Evolutionary conservation across 2,329 filamentous ascomycete genomes (phyloP).

Genomic region (Trichoderma semiorbis): DNA sequence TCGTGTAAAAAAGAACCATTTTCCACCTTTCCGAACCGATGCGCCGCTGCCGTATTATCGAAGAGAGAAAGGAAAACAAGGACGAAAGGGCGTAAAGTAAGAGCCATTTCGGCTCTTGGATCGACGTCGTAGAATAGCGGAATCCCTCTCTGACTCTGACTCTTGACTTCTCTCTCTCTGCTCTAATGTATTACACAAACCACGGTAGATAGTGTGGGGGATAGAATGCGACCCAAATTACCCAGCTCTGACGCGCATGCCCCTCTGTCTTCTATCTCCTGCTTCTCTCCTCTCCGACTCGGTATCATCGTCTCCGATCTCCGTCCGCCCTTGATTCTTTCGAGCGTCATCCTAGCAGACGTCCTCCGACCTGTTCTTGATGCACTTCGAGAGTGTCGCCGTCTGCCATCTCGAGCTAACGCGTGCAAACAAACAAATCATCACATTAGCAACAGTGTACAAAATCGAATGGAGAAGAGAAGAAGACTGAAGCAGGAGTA

Average conservation of each 20-base stretch:
- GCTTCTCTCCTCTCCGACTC: background rate
- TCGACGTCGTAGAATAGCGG: conserved; percentile 3
- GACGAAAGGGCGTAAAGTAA: background rate
- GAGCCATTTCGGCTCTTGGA: background rate
- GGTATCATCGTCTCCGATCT: background rate
- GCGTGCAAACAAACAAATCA: conserved; percentile 41
- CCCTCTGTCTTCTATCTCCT: background rate
- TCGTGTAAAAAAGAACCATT: background rate
- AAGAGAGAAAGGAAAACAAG: background rate
- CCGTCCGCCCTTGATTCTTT: background rate
- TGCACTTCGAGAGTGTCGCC: conserved; percentile 96
- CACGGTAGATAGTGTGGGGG: conserved; percentile 5
- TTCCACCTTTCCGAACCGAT: background rate
- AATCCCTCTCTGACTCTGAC: background rate
- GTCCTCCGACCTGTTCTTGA: conserved; percentile 93
- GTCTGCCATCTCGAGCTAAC: conserved; percentile 78
- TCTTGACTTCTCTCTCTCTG: background rate
- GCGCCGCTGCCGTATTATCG: background rate
- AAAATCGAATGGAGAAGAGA: background rate
- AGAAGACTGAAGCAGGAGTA: background rate
- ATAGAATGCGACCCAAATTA: conserved; percentile 8
- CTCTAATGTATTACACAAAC: conserved; percentile 14
- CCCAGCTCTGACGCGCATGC: background rate
- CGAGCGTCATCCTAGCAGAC: conserved; percentile 15
- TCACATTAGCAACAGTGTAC: conserved; percentile 53